These are phyloP conservation scores for Lachancea lanzarotensis DNA, from an alignment of 805 yeast species.

Conservation along the genomic window DNA sequence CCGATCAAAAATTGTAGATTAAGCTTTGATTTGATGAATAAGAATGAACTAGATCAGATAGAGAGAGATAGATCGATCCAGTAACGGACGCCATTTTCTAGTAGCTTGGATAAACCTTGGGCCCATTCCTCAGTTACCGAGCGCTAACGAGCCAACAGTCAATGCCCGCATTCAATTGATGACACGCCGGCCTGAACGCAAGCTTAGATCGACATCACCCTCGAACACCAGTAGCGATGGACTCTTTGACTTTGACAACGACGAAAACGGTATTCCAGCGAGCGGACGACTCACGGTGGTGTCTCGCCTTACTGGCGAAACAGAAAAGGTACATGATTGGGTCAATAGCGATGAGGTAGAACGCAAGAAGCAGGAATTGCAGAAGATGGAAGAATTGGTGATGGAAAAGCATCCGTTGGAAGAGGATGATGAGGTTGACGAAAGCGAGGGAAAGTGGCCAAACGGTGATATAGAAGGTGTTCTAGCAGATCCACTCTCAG, in stretches of 20 bases:
- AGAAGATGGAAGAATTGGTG: constrained; percentile 19
- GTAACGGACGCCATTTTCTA: too few relatives aligned
- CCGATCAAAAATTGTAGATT: neutral
- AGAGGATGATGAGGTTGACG: neutral
- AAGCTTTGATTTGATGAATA: neutral
- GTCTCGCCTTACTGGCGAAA: neutral
- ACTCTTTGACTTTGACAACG: constrained; percentile 34
- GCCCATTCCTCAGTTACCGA: too few relatives aligned
- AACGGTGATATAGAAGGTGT: neutral
- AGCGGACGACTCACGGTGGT: constrained; percentile 11
- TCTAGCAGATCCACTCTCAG: constrained; percentile 41
- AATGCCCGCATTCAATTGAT: constrained; percentile 1
- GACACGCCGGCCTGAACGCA: constrained; percentile 6
- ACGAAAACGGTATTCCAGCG: constrained; percentile 21
- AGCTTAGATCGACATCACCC: constrained; percentile 10
- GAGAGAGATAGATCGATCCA: too few relatives aligned
- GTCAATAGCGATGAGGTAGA: neutral
- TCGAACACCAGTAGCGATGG: constrained; percentile 15
- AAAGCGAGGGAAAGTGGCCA: neutral
- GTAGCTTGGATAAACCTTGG: too few relatives aligned
- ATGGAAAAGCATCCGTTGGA: constrained; percentile 7
- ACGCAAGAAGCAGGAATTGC: constrained; percentile 8
- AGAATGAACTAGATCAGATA: neutral
- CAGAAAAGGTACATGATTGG: too few relatives aligned
- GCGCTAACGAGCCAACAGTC: neutral